Base-by-base conservation (phyloP, 164 flowering plant genomes). In the Paratinospora sagittata region DNA sequence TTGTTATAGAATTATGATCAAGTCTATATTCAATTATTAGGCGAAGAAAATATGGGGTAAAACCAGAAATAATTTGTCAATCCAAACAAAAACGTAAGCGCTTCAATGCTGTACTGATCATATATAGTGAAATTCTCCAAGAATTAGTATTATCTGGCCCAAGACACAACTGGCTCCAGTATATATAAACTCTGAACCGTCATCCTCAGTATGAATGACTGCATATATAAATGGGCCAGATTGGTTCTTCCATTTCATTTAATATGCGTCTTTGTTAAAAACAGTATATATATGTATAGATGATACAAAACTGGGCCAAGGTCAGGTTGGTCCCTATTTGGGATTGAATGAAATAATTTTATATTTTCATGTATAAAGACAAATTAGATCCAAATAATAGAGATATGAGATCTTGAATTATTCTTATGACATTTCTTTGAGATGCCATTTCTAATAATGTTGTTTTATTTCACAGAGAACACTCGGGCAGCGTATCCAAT, bases 401-500 rank as follows among this genome's bases (percentile, higher is more conserved):
- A 55, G 24, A 55, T 55, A 21, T 55, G 8, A 21, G 19, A n/a
- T 17, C 61, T 55, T 55, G 61, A n/a, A 55, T 55, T 55, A 55
- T 55, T 55, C 8, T 55, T 55, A 21, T 55, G 61, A 8, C 23
- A 55, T 30, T 5, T 23, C 61, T n/a, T 55, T 55, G 24, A 55
- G 2, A 3, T n/a, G 26, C 24, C 10, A 21, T 55, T 55, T 30
- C 34, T 30, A 30, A 30, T 30, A 30, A 30, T 30, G 4, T 30
- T 55, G 61, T 55, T 55, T 17, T 55, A 6, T 55, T 61, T 72
- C 78, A 71, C 90, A 96, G 98, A 96, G 84, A 96, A 92, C 72
- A 96, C 99, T 55, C 83, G 99, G 9, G 99, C 98, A 16, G 89
- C 99, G 2, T 96, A 96, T 69, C 99, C 99, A 0, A 96, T 93